Conservation (phyloP, 2,329 filamentous ascomycete genomes). For the Tolypocladium pustulatum region DNA sequence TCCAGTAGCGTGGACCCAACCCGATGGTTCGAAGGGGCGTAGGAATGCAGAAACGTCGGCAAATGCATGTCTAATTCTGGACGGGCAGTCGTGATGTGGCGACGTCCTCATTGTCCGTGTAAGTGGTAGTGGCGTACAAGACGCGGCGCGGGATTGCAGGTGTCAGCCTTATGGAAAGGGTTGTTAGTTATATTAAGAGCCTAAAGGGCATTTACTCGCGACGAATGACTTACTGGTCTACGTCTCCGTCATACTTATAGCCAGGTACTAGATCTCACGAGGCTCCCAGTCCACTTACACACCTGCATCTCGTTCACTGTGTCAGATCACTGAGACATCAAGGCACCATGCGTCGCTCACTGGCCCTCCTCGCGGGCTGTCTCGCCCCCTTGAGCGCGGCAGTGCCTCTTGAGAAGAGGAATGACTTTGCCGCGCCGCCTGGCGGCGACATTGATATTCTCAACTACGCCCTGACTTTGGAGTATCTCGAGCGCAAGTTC, state of each 20-base stretch:
- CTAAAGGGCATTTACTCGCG: not conserved
- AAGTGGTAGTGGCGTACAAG: not conserved
- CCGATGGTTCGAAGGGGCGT: not conserved
- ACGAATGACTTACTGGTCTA: not conserved
- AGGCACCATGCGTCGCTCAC: constrained; percentile 2
- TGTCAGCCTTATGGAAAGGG: not conserved
- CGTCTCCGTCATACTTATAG: not conserved
- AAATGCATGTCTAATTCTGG: not conserved
- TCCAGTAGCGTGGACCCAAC: not conserved
- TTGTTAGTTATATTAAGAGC: not conserved
- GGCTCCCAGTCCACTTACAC: not conserved
- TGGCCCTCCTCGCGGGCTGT: constrained; percentile 3
- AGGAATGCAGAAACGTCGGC: not conserved
- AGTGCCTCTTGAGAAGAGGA: not conserved
- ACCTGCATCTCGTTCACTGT: not conserved
- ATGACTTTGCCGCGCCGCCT: not conserved
- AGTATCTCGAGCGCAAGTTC: constrained; percentile 51
- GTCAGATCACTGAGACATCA: not conserved
- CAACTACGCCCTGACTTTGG: constrained; percentile 38
- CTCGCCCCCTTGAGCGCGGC: constrained; percentile 1
- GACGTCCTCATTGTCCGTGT: not conserved
- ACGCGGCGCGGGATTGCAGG: not conserved
- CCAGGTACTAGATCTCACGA: not conserved
- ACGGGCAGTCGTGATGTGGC: not conserved
- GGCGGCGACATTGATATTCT: constrained; percentile 20